Evolutionary conservation across 202 grass and related monocot genomes (phyloP).

Genomic region (Musa balbisiana): DNA sequence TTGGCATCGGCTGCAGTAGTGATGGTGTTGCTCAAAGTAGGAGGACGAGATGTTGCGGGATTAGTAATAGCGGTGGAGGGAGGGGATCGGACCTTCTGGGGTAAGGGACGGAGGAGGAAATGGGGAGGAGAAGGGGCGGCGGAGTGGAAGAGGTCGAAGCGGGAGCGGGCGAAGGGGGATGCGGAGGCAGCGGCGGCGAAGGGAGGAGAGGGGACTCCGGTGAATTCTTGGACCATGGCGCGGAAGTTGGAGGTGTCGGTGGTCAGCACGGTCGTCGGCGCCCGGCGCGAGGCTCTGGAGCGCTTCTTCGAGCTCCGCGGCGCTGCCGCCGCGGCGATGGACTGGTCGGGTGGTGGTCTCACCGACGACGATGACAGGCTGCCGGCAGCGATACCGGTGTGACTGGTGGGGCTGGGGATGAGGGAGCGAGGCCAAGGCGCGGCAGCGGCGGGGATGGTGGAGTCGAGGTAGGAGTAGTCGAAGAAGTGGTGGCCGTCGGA

Average conservation of each 20-base stretch:
- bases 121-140: neutral
- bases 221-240: constrained; percentile 99
- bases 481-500: neutral
- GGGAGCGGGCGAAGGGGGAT: constrained; percentile 17
- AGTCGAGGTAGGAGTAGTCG: too few species aligned
- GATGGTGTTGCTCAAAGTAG: neutral
- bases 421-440: neutral
- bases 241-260: constrained; percentile 61
- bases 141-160: constrained; percentile 15
- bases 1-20: neutral
- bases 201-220: constrained; percentile 77
- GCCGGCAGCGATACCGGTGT: neutral
- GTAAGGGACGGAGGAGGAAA: constrained; percentile 13
- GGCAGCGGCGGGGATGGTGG: neutral
- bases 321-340: neutral
- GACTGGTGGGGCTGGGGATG: neutral
- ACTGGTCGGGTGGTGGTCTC: neutral
- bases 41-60: neutral
- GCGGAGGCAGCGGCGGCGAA: constrained; percentile 27
- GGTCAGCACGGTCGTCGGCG: constrained; percentile 1
- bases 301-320: constrained; percentile 27
- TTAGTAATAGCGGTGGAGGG: neutral
- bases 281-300: neutral
- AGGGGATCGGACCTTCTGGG: constrained; percentile 1
- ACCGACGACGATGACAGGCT: neutral